A percentile compares a stretch with the other conserved stretches of the same genome.
Evolutionary conservation across 2,329 filamentous ascomycete genomes (phyloP).

Genomic region (Didymella keratinophila): DNA sequence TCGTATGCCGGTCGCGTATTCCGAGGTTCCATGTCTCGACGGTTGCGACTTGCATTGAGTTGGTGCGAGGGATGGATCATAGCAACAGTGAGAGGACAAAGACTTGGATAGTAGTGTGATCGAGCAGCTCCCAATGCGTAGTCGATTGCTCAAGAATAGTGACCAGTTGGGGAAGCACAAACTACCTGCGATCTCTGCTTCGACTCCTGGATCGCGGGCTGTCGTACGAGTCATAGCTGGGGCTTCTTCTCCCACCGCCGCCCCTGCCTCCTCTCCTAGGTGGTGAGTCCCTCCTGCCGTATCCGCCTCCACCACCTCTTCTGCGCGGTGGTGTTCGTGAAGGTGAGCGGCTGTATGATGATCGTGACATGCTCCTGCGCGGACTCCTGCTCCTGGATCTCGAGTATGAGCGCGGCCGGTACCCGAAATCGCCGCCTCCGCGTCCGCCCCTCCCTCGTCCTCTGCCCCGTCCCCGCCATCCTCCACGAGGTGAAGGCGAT

Average conservation of each 20-base stretch:
- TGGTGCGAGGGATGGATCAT: too few relatives aligned
- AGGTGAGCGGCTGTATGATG: slow-evolving; percentile 52
- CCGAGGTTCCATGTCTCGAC: too few relatives aligned
- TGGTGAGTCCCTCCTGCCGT: slow-evolving; percentile 51
- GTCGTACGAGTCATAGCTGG: slow-evolving; percentile 70
- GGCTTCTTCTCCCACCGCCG: slow-evolving; percentile 64
- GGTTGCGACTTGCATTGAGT: too few relatives aligned
- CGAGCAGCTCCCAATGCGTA: too few relatives aligned
- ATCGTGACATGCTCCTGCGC: slow-evolving; percentile 51
- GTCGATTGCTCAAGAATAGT: too few relatives aligned
- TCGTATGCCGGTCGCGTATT: too few relatives aligned
- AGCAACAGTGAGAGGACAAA: too few relatives aligned
- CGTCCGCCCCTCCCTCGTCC: slow-evolving; percentile 50
- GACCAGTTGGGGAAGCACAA: neutral
- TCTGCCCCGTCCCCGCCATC: slow-evolving; percentile 36
- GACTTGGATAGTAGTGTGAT: too few relatives aligned
- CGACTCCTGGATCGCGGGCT: slow-evolving; percentile 59
- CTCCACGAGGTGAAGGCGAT: slow-evolving; percentile 51
- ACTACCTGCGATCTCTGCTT: slow-evolving; percentile 46
- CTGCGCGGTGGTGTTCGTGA: slow-evolving; percentile 44
- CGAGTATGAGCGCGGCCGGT: slow-evolving; percentile 39
- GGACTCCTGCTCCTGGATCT: slow-evolving; percentile 55
- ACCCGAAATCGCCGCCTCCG: slow-evolving; percentile 43
- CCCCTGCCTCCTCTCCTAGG: slow-evolving; percentile 54
- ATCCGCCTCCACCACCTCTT: slow-evolving; percentile 32